Base-by-base conservation (phyloP, 345 rosid genomes). In the Euphorbia pulcherrima region DNA sequence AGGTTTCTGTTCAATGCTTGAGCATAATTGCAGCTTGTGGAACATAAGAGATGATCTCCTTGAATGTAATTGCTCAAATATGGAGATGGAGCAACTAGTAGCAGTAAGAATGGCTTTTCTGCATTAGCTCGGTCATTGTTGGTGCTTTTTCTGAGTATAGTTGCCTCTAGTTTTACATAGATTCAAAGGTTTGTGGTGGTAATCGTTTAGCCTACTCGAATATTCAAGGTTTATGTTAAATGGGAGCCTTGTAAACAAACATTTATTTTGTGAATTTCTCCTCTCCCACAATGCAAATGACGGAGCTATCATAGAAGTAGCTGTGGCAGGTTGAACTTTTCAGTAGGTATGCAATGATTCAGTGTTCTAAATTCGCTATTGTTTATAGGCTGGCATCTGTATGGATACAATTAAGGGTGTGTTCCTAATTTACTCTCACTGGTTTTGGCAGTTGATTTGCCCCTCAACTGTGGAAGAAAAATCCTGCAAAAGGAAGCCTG, bases 201-300 rank as follows among this genome's bases (percentile, higher is more conserved):
- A 88, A 82, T 74, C 86, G 73, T 64, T 76, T 90, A 16, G 78
- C 78, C 6, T 86, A 81, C 75, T 77, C 76, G 50, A 79, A 73
- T 73, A 70, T 65, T 67, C 41, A 72, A 28, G 86, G 80, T 62
- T 78, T 84, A 77, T 54, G 70, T 93, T 41, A 86, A n/a, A 93
- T 44, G 92, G 93, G 24, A 79, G 77, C 71, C 68, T 62, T 2
- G 96, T 83, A 23, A 84, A 79, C 29, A 80, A 67, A 78, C 58
- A 40, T 72, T 59, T 67, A 11, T 87, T 89, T 77, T 94, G 95
- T 69, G 66, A 82, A 68, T 82, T 83, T 60, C 68, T 90, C n/a
- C 77, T 55, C 65, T 77, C 71, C 74, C 82, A 85, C 72, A 48
- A 74, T 55, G 77, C 73, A 63, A 78, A 80, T 76, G 78, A 69